phyloP scores from a whole-genome alignment of 495 filamentous ascomycete species.

The Aspergillus steynii region DNA sequence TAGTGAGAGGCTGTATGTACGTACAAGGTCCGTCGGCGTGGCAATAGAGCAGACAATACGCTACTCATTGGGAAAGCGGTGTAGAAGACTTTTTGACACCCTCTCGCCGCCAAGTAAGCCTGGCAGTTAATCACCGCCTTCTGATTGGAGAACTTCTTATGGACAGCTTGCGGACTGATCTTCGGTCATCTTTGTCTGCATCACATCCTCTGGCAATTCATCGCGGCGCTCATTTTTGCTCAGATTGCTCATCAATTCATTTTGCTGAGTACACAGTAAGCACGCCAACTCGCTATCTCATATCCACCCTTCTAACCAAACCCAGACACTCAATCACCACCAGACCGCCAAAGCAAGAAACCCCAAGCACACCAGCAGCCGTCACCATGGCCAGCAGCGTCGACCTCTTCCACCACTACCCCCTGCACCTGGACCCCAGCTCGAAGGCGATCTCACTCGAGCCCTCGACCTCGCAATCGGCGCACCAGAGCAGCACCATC shows the following conservation, averaged over 20 bases:
- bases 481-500: constrained; percentile 45
- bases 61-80: too few species aligned
- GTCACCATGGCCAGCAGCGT: constrained; percentile 38
- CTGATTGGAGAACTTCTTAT: constrained; percentile 1
- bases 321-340: constrained; percentile 4
- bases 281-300: too few species aligned
- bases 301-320: not conserved
- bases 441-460: constrained; percentile 73
- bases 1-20: too few species aligned
- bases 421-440: constrained; percentile 74
- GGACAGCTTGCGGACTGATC: constrained; percentile 14
- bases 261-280: not conserved
- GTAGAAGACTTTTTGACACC: too few species aligned
- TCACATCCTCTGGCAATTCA: not conserved
- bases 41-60: too few species aligned
- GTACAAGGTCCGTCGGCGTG: too few species aligned
- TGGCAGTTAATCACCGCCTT: constrained; percentile 16
- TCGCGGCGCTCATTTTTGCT: not conserved
- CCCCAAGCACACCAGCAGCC: not conserved
- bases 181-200: not conserved
- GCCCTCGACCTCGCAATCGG: constrained; percentile 27
- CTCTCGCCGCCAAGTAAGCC: not conserved
- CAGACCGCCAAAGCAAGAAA: constrained; percentile 7
- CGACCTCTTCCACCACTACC: constrained; percentile 82
- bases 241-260: not conserved